Percentiles rank a stretch among this genome's conserved stretches.
Evolutionary conservation across 768 basidiomycete genomes (phyloP).

Genomic region (Agaricus subrufescens): DNA sequence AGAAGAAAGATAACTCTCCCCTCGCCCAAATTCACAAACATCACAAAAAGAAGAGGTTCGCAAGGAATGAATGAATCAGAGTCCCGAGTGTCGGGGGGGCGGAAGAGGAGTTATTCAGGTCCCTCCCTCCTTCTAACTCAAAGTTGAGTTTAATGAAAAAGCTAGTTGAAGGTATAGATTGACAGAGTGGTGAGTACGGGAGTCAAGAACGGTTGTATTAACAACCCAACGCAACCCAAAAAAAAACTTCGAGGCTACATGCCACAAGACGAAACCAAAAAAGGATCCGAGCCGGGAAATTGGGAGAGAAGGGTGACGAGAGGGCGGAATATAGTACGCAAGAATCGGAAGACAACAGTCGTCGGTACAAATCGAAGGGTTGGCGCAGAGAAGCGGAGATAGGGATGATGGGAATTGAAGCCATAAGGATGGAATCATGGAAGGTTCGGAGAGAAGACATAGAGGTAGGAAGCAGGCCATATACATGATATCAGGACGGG

Average conservation of each 20-base stretch:
- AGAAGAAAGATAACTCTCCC: too few relatives aligned
- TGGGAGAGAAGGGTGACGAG: background rate
- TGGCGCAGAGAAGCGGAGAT: background rate
- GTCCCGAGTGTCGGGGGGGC: too few relatives aligned
- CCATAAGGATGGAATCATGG: background rate
- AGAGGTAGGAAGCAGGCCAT: background rate
- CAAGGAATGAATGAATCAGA: too few relatives aligned
- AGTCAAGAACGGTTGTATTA: background rate
- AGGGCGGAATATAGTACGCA: background rate
- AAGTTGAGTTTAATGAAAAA: background rate
- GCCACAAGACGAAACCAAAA: background rate
- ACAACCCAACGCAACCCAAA: too few relatives aligned
- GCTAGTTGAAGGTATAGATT: background rate
- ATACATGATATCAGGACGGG: background rate
- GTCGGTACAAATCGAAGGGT: slow-evolving; percentile 1
- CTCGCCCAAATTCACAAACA: too few relatives aligned
- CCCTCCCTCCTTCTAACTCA: too few relatives aligned
- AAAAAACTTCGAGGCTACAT: background rate
- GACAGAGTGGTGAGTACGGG: background rate
- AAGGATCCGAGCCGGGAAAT: background rate
- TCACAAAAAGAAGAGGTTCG: too few relatives aligned
- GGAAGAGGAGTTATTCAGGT: too few relatives aligned
- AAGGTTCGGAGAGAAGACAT: background rate
- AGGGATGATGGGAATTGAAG: background rate
- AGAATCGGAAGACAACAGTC: background rate